A percentile compares a stretch with the other conserved stretches of the same genome.
Conservation (phyloP, 2,329 filamentous ascomycete species). For the Dryadomyces quercus-mongolicae region DNA sequence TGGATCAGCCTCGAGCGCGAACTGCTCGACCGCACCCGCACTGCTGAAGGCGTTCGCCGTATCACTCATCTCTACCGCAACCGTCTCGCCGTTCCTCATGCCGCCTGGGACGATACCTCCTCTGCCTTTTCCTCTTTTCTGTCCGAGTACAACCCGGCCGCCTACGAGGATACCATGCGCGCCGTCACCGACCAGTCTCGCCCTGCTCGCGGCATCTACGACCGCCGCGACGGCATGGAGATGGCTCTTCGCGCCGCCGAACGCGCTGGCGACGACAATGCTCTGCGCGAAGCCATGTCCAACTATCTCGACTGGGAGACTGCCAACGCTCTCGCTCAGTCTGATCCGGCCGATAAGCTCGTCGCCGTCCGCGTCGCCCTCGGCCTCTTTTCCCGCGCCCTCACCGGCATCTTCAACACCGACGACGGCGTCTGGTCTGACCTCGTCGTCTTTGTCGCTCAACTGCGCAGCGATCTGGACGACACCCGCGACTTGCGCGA, state of each 20-base stretch:
- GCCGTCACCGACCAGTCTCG: conserved; percentile 51
- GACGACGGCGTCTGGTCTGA: conserved; percentile 74
- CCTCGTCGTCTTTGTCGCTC: conserved; percentile 63
- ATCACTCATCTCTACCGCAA: conserved; percentile 59
- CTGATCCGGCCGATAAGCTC: conserved; percentile 31
- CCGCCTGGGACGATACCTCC: conserved; percentile 63
- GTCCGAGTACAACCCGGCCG: conserved; percentile 54
- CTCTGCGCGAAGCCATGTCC: conserved; percentile 36
- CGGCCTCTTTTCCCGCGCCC: conserved; percentile 67
- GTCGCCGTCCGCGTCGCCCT: conserved; percentile 39
- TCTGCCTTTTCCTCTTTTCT: conserved; percentile 65
- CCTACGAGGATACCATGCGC: conserved; percentile 66
- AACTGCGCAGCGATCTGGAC: conserved; percentile 24
- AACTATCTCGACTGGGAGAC: conserved; percentile 85
- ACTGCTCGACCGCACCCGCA: conserved; percentile 45
- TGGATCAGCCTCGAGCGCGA: conserved; percentile 63
- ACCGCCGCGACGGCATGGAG: conserved; percentile 56
- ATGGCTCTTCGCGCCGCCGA: conserved; percentile 48
- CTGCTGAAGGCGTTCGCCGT: conserved; percentile 45
- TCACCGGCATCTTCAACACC: conserved; percentile 55
- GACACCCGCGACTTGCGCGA: conserved; percentile 18
- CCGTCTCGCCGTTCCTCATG: conserved; percentile 60
- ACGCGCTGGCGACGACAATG: conserved; percentile 41
- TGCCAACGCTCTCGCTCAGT: conserved; percentile 35
- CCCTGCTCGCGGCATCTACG: conserved; percentile 50